Percentiles rank a stretch among this genome's conserved stretches.
Evolutionary conservation across 306 rosid species (phyloP).

Genomic region (Comarum palustre): DNA sequence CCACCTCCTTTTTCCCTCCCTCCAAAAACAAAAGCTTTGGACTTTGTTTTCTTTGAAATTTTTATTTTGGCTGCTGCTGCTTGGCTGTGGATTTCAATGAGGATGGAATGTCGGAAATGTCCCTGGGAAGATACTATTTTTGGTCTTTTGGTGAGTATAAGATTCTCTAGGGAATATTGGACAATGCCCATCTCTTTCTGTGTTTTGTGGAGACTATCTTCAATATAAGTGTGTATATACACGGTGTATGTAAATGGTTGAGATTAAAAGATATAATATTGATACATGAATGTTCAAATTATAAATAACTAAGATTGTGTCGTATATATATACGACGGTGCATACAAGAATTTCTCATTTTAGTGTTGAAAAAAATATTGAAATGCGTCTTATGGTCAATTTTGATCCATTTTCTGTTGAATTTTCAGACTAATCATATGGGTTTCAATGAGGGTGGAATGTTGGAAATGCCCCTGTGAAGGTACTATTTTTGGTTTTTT

Average conservation of each 20-base stretch:
- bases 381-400: neutral
- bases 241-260: no score
- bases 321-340: no score
- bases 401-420: neutral
- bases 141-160: neutral
- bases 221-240: no score
- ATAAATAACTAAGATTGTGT: no score
- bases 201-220: no score
- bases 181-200: neutral
- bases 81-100: neutral
- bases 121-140: neutral
- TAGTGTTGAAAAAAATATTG: no score
- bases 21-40: conserved; percentile 18
- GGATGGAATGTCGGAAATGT: neutral
- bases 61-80: neutral
- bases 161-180: neutral
- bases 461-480: neutral
- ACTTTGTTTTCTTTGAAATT: neutral
- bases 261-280: no score
- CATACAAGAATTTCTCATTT: no score
- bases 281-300: no score
- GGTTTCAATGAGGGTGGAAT: neutral
- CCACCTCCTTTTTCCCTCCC: neutral
- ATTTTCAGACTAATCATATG: neutral
- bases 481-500: neutral